Percentiles rank a stretch among this genome's conserved stretches.
Conservation (phyloP, 495 filamentous ascomycete genomes). For the Geoglossum glabrum region DNA sequence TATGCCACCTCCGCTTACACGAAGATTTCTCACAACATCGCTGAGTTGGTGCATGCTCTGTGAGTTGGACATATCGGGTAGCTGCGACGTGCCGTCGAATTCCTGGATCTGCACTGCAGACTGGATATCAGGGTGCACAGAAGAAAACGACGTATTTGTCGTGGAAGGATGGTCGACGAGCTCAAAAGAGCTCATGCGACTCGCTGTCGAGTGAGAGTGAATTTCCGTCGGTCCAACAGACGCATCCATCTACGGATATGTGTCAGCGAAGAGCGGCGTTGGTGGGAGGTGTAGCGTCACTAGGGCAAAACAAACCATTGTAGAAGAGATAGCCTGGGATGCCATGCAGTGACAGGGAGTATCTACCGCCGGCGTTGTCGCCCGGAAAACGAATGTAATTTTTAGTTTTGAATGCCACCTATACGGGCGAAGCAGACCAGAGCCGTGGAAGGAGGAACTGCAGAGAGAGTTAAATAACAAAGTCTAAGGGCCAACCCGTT, state of each 20-base stretch:
- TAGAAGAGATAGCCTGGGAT: background rate
- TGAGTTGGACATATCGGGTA: background rate
- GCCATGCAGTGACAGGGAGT: background rate
- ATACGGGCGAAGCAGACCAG: background rate
- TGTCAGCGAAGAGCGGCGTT: background rate
- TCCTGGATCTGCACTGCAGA: background rate
- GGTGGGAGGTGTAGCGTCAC: background rate
- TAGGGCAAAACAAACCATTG: background rate
- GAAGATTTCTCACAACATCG: background rate
- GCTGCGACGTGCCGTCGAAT: background rate
- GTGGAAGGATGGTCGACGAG: background rate
- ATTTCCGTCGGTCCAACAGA: background rate
- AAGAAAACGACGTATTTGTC: conserved; percentile 1
- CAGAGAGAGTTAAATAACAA: background rate
- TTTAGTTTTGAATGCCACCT: background rate
- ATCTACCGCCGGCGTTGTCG: background rate
- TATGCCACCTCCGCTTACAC: background rate
- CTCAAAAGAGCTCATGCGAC: conserved; percentile 3
- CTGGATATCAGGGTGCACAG: background rate
- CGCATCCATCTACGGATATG: background rate
- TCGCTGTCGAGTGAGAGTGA: background rate
- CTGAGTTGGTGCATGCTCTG: background rate
- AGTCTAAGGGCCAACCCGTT: background rate
- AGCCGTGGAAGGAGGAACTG: background rate
- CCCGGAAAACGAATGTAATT: background rate